Conservation (phyloP, 1,284 basidiomycete genomes). For the Pseudozyma tsukubaensis region DNA sequence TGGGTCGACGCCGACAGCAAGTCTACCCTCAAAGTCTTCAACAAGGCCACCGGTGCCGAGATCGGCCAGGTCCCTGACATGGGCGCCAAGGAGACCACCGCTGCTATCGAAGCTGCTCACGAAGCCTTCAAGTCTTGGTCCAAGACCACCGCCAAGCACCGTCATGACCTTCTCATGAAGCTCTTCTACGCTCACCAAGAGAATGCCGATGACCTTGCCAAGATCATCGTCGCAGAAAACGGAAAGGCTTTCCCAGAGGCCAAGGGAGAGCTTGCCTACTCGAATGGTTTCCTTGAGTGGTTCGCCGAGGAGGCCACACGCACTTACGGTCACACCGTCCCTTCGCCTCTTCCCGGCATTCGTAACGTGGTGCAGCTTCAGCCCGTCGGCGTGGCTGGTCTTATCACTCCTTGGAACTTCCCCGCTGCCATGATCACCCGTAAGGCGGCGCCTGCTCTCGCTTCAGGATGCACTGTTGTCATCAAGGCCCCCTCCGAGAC, state of each 20-base stretch:
- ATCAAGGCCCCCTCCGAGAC: constrained; percentile 97
- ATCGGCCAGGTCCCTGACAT: constrained; percentile 64
- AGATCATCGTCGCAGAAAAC: constrained; percentile 67
- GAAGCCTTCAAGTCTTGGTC: constrained; percentile 62
- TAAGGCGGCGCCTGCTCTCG: constrained; percentile 85
- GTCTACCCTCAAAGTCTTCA: constrained; percentile 60
- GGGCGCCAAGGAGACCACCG: constrained; percentile 52
- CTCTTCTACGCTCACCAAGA: constrained; percentile 59
- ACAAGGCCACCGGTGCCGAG: constrained; percentile 66
- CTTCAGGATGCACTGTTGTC: constrained; percentile 94
- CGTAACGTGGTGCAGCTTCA: constrained; percentile 90
- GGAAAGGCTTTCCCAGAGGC: constrained; percentile 65
- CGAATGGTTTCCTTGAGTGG: constrained; percentile 66
- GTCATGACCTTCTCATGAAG: constrained; percentile 62
- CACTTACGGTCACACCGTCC: constrained; percentile 80
- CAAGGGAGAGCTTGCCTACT: constrained; percentile 65
- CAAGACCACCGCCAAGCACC: constrained; percentile 62
- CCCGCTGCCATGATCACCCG: constrained; percentile 76
- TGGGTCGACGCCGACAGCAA: constrained; percentile 58
- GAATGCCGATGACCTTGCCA: constrained; percentile 63
- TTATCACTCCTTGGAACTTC: constrained; percentile 69
- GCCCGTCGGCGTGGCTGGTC: constrained; percentile 78
- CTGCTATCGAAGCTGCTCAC: constrained; percentile 62
- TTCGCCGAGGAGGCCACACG: constrained; percentile 60
- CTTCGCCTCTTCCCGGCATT: constrained; percentile 78